Evolutionary conservation across 371 early-diverging fungal species (phyloP).

Genomic region (Apophysomyces sp.): DNA sequence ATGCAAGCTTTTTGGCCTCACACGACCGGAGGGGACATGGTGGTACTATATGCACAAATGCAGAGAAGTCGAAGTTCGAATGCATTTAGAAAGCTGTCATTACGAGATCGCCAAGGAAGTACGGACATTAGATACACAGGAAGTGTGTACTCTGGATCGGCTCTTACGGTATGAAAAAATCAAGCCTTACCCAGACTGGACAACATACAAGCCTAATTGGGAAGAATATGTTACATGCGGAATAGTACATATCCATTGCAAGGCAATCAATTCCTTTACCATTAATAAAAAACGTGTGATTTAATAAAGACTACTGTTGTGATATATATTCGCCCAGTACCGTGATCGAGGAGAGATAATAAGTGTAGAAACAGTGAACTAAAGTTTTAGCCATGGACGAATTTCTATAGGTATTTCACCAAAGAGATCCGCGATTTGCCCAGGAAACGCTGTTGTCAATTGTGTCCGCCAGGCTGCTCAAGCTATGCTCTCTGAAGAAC

Average conservation of each 20-base stretch:
- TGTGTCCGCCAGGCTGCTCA: too few relatives aligned
- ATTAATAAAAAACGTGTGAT: not conserved
- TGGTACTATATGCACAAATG: not conserved
- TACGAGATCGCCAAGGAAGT: not conserved
- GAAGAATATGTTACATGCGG: not conserved
- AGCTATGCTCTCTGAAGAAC: too few relatives aligned
- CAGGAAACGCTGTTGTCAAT: too few relatives aligned
- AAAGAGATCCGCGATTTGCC: too few relatives aligned
- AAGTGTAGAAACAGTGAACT: too few relatives aligned
- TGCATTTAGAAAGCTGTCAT: not conserved
- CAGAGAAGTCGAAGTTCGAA: not conserved
- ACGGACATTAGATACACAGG: not conserved
- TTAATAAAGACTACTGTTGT: not conserved
- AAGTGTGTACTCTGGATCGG: not conserved
- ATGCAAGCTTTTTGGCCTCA: not conserved
- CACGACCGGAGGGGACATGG: not conserved
- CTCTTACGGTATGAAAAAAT: not conserved
- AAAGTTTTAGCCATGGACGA: too few relatives aligned
- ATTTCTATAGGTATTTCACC: too few relatives aligned
- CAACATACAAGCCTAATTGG: not conserved
- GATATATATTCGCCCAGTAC: not conserved
- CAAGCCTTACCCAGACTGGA: not conserved
- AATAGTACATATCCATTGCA: not conserved
- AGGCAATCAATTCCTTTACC: not conserved
- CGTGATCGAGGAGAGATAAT: too few relatives aligned